Percentiles rank a stretch among this genome's conserved stretches.
Conservation (phyloP, 108 stramenopile genomes). For the Pseudonitzschia multistriata region DNA sequence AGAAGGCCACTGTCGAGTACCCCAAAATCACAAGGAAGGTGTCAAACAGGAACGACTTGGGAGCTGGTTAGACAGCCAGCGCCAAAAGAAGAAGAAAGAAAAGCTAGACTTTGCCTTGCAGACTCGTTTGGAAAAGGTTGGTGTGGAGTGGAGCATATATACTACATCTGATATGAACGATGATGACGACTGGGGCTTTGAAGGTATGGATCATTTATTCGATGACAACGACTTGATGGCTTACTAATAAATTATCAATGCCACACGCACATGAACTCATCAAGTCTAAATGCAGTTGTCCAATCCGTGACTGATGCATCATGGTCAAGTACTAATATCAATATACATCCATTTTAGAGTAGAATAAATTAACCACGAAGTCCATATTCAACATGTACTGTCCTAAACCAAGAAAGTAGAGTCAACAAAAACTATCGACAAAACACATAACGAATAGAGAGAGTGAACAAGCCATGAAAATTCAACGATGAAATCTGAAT, state of each 20-base stretch:
- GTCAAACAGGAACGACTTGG: not conserved
- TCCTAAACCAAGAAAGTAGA: too few species aligned
- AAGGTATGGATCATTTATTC: constrained; percentile 1
- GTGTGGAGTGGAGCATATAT: constrained; percentile 6
- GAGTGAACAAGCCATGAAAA: too few species aligned
- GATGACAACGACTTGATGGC: not conserved
- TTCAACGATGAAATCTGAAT: too few species aligned
- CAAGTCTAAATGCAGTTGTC: too few species aligned
- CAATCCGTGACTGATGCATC: too few species aligned
- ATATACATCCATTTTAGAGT: too few species aligned
- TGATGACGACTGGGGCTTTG: constrained; percentile 2
- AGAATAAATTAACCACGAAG: too few species aligned
- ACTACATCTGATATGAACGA: not conserved
- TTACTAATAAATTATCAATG: not conserved
- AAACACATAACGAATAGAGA: too few species aligned
- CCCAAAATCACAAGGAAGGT: constrained; percentile 2
- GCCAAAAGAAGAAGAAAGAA: not conserved
- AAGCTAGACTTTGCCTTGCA: not conserved
- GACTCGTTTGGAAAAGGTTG: constrained; percentile 4
- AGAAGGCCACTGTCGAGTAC: constrained; percentile 8
- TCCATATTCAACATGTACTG: too few species aligned
- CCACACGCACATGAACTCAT: too few species aligned
- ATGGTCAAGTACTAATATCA: too few species aligned
- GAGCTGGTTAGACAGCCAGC: constrained; percentile 12
- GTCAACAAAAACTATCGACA: too few species aligned